A percentile compares a stretch with the other conserved stretches of the same genome.
phyloP scores from a whole-genome alignment of 2,329 filamentous ascomycete species.

The Cryphonectria carpinicola region DNA sequence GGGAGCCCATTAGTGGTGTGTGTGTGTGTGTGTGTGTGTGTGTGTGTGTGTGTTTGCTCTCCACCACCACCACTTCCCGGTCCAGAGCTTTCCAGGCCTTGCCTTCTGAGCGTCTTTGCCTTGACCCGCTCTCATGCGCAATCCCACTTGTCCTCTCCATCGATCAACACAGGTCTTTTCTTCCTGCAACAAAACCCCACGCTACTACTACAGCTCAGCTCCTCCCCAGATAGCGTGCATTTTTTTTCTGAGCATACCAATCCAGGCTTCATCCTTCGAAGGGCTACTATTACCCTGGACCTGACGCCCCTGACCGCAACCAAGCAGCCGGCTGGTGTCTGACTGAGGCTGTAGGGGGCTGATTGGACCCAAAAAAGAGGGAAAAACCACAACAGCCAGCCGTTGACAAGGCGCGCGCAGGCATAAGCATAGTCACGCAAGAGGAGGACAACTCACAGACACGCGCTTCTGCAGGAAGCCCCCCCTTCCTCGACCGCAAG shows the following conservation, averaged over 20 bases:
- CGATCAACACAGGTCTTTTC: constrained; percentile 33
- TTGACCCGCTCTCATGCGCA: constrained; percentile 9
- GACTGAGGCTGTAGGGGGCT: constrained; percentile 1
- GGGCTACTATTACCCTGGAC: not conserved
- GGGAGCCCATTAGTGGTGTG: no score
- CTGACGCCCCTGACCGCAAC: not conserved
- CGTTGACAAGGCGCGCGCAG: constrained; percentile 2
- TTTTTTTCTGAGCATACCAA: constrained; percentile 16
- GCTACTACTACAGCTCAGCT: constrained; percentile 37
- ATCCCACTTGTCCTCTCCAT: constrained; percentile 34
- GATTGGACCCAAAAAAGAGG: not conserved
- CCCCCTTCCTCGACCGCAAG: constrained; percentile 7
- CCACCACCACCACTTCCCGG: not conserved
- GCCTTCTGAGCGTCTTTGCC: not conserved
- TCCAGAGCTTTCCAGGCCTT: constrained; percentile 10
- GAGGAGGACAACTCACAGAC: constrained; percentile 35
- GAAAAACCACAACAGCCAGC: not conserved
- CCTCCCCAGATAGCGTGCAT: constrained; percentile 28
- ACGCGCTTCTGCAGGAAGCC: constrained; percentile 17
- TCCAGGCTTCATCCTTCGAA: constrained; percentile 8
- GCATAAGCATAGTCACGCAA: constrained; percentile 8
- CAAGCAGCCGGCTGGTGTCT: not conserved
- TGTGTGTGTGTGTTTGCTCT: no score
- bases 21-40: no score
- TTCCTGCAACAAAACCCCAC: constrained; percentile 46